Base-by-base conservation (phyloP, 306 rosid species). In the Biancaea sappan region DNA sequence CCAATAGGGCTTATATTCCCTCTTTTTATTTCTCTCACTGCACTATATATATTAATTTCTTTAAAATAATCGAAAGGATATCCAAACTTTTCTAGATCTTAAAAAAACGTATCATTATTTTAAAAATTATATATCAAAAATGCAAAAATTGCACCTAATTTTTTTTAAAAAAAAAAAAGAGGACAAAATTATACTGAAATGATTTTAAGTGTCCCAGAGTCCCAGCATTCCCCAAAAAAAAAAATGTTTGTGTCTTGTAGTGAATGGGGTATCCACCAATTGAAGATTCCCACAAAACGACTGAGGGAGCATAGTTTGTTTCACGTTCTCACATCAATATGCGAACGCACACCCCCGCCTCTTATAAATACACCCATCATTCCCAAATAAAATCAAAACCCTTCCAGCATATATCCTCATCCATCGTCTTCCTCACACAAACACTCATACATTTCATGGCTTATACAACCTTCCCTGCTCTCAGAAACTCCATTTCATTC, bases 401-500 rank as follows among this genome's bases (percentile, higher is more conserved):
- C 50, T 6, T 64, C 28, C 24, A 16, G 0, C 0, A 8, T 7
- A 7, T 8, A 56, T 66, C 25, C 21, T 26, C 22, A 25, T 14
- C 71, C 29, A 9, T 25, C 62, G 2, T 56, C 35, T 10, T 11
- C 19, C 35, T 12, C 15, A 15, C 0, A 0, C n/a, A n/a, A n/a
- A n/a, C n/a, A n/a, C n/a, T n/a, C n/a, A n/a, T n/a, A n/a, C 24
- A 26, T 29, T 58, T 18, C 66, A 82, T 85, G 96, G 89, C 93
- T 79, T 88, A 81, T 69, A 26, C 66, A 22, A 21, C 59, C 38
- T 85, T 78, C 25, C 56, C 74, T 1, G 15, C 83, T 56, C 41
- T 81, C 22, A 62, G 43, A 70, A 86, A 21, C 73, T 68, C 76
- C 66, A 64, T 48, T 48, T 70, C 84, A 14, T 57, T 37, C 28